phyloP scores from a whole-genome alignment of 179 eudicot genomes.

The Drosera spatulata region DNA sequence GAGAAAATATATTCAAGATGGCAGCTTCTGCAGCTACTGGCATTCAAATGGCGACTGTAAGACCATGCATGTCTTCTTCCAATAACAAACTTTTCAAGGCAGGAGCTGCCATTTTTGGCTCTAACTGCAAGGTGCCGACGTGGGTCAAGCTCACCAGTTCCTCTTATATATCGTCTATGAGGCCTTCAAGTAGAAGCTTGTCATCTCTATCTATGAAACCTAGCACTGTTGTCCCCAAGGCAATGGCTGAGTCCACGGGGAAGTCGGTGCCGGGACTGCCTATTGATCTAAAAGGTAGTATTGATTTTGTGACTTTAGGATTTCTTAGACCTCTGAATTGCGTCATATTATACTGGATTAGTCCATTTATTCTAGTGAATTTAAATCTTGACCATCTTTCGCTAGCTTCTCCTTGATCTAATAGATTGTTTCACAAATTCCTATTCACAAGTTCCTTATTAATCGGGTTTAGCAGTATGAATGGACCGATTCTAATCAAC shows the following conservation, averaged over 20 bases:
- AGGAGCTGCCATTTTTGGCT: constrained; percentile 26
- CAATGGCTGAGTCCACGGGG: constrained; percentile 59
- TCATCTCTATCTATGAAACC: constrained; percentile 24
- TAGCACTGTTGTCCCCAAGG: constrained; percentile 36
- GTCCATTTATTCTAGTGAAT: background rate
- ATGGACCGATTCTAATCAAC: too few relatives aligned
- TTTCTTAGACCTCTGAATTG: background rate
- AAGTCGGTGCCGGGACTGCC: constrained; percentile 58
- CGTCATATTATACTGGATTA: background rate
- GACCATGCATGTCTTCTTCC: constrained; percentile 33
- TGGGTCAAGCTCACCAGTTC: constrained; percentile 49
- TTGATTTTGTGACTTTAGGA: constrained; percentile 1
- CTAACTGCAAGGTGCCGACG: constrained; percentile 21
- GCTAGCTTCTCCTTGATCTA: too few relatives aligned
- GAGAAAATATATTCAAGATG: constrained; percentile 22
- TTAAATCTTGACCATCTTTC: background rate
- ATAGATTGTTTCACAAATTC: too few relatives aligned
- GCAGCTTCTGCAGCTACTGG: constrained; percentile 59
- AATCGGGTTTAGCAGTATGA: too few relatives aligned
- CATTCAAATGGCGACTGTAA: constrained; percentile 48
- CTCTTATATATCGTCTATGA: constrained; percentile 34
- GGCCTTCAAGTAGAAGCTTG: constrained; percentile 32
- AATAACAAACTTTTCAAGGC: constrained; percentile 29
- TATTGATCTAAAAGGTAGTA: constrained; percentile 60
- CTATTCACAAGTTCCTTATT: too few relatives aligned